Conservation (phyloP, 345 rosid species). For the Nephelium lappaceum region DNA sequence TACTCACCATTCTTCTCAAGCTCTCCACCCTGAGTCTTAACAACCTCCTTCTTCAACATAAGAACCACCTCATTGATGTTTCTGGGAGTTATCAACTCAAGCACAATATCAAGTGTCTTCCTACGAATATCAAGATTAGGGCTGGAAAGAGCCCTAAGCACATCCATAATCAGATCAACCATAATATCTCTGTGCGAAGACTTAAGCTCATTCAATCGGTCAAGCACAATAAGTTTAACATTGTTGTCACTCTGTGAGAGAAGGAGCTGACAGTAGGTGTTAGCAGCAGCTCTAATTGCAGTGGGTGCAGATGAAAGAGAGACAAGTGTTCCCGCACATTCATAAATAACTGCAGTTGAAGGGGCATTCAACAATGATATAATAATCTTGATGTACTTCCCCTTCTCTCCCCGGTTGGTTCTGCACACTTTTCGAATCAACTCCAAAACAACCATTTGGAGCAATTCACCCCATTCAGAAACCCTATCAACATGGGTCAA, state of each 20-base stretch:
- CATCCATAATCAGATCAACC: slow-evolving; percentile 90
- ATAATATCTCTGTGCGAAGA: slow-evolving; percentile 71
- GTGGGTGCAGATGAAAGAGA: slow-evolving; percentile 91
- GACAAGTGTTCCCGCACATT: slow-evolving; percentile 81
- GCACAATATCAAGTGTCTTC: slow-evolving; percentile 82
- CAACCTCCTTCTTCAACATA: slow-evolving; percentile 84
- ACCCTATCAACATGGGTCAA: slow-evolving; percentile 68
- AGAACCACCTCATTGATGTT: slow-evolving; percentile 81
- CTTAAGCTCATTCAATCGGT: slow-evolving; percentile 77
- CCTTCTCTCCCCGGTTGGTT: slow-evolving; percentile 64
- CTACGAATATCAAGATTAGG: slow-evolving; percentile 82
- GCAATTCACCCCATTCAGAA: slow-evolving; percentile 71
- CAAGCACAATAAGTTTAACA: slow-evolving; percentile 87
- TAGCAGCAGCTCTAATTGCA: slow-evolving; percentile 83
- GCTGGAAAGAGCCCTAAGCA: slow-evolving; percentile 89
- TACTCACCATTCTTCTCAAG: slow-evolving; percentile 91
- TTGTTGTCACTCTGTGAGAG: slow-evolving; percentile 89
- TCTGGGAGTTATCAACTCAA: slow-evolving; percentile 79
- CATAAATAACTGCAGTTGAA: slow-evolving; percentile 71
- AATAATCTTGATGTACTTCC: slow-evolving; percentile 72
- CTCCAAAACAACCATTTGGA: slow-evolving; percentile 81
- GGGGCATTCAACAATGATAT: slow-evolving; percentile 74
- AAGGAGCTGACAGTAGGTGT: slow-evolving; percentile 83
- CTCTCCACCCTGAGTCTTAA: slow-evolving; percentile 89
- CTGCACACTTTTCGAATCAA: slow-evolving; percentile 74